phyloP scores from a whole-genome alignment of 2,329 filamentous ascomycete species.

The Venturia aucupariae region DNA sequence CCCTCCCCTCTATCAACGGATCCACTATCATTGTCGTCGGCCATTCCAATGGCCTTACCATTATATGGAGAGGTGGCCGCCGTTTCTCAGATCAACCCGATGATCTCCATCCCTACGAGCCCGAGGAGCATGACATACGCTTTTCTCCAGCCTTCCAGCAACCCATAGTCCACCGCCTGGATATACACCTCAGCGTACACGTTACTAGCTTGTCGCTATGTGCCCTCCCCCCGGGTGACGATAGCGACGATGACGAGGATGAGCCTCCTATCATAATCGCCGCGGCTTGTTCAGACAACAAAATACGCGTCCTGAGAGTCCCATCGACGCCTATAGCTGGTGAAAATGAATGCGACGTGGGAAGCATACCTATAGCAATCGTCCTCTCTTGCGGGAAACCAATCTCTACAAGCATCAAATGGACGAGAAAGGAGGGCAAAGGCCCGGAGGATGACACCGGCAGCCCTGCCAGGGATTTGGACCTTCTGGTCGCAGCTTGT shows the following conservation, averaged over 20 bases:
- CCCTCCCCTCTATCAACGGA: conserved; percentile 49
- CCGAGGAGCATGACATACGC: not conserved
- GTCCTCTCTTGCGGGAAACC: conserved; percentile 44
- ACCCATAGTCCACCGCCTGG: not conserved
- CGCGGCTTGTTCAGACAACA: conserved; percentile 1
- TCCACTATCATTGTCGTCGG: conserved; percentile 53
- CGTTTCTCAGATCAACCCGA: conserved; percentile 7
- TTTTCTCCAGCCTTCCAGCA: not conserved
- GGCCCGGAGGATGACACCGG: conserved; percentile 18
- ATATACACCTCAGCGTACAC: not conserved
- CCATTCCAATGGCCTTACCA: conserved; percentile 47
- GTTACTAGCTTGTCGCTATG: not conserved
- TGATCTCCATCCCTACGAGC: not conserved
- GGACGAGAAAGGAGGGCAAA: conserved; percentile 19
- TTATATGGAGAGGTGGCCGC: conserved; percentile 52
- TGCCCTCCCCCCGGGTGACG: not conserved
- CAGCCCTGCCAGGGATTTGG: conserved; percentile 20
- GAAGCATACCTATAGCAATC: conserved; percentile 37
- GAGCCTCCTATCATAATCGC: conserved; percentile 7
- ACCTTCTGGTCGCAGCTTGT: conserved; percentile 34
- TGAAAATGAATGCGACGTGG: conserved; percentile 26
- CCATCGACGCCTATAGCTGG: not conserved
- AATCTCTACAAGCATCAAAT: conserved; percentile 23
- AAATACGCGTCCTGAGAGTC: conserved; percentile 14
- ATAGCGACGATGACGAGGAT: not conserved